A percentile compares a stretch with the other conserved stretches of the same genome.
phyloP scores from a whole-genome alignment of 345 rosid species.

The Conringia planisiliqua region DNA sequence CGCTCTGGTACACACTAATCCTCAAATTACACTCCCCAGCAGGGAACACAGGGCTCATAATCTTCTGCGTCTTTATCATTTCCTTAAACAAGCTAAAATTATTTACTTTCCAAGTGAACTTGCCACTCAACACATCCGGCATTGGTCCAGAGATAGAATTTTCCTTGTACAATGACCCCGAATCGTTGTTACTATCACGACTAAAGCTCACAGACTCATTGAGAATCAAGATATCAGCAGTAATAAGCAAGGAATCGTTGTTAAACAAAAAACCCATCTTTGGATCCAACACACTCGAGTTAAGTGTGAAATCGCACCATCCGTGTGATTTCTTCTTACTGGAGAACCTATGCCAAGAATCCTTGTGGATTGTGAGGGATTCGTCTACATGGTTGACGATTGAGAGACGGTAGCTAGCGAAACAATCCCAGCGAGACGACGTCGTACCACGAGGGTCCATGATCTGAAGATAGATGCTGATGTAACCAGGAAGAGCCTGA shows the following conservation, averaged over 20 bases:
- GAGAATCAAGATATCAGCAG: slow-evolving; percentile 85
- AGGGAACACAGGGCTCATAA: slow-evolving; percentile 96
- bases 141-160: slow-evolving; percentile 60
- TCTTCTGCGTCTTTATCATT: slow-evolving; percentile 96
- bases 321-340: slow-evolving; percentile 98
- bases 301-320: slow-evolving; percentile 97
- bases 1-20: slow-evolving; percentile 90
- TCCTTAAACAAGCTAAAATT: slow-evolving; percentile 94
- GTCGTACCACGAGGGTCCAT: slow-evolving; percentile 91
- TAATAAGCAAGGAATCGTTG: slow-evolving; percentile 68
- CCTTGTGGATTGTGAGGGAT: slow-evolving; percentile 85
- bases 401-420: slow-evolving; percentile 91
- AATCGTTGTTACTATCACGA: slow-evolving; percentile 74
- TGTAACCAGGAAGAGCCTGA: slow-evolving; percentile 91
- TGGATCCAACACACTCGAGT: slow-evolving; percentile 74
- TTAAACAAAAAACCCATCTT: slow-evolving; percentile 72
- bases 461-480: slow-evolving; percentile 90
- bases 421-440: slow-evolving; percentile 94
- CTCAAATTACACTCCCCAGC: slow-evolving; percentile 96
- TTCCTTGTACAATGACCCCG: slow-evolving; percentile 39
- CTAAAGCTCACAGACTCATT: slow-evolving; percentile 80
- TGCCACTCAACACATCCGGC: slow-evolving; percentile 86
- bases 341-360: slow-evolving; percentile 98
- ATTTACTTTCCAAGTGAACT: slow-evolving; percentile 96
- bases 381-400: slow-evolving; percentile 74